Conservation (phyloP, 768 basidiomycete genomes). For the Rhizopogon sp. region DNA sequence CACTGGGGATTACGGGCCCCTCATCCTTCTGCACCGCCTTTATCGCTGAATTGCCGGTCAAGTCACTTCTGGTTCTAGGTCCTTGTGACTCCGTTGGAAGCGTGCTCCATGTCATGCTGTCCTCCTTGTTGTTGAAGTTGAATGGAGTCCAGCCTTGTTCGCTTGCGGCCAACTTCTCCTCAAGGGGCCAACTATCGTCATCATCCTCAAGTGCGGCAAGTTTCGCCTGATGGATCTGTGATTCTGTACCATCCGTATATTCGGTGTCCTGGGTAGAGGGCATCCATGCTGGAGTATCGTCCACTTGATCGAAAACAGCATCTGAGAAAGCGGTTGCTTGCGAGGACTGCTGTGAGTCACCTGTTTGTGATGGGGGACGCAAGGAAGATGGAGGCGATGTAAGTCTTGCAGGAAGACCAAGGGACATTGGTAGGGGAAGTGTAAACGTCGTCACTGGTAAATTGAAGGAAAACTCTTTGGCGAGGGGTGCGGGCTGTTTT, state of each 20-base stretch:
- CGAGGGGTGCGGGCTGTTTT: conserved; percentile 7
- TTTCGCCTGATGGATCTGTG: conserved; percentile 24
- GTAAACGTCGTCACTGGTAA: conserved; percentile 35
- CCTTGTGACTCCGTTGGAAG: conserved; percentile 54
- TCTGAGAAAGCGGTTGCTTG: conserved; percentile 50
- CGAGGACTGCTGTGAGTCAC: conserved; percentile 43
- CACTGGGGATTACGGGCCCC: neutral
- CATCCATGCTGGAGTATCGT: conserved; percentile 47
- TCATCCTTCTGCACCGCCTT: conserved; percentile 1
- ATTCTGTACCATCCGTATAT: conserved; percentile 33
- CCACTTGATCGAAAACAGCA: conserved; percentile 42
- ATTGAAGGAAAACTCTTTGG: conserved; percentile 31
- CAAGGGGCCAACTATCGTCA: conserved; percentile 72
- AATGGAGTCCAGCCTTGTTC: conserved; percentile 59
- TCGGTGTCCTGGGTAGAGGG: conserved; percentile 58
- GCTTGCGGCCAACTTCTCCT: conserved; percentile 53
- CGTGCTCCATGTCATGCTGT: conserved; percentile 76
- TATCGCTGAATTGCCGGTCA: conserved; percentile 9
- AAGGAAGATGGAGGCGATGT: conserved; percentile 19
- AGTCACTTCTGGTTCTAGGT: conserved; percentile 11
- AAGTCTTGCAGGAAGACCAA: conserved; percentile 37
- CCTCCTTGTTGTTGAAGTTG: conserved; percentile 46
- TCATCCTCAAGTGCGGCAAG: conserved; percentile 25
- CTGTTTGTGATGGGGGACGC: conserved; percentile 15
- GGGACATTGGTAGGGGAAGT: conserved; percentile 38